phyloP scores from a whole-genome alignment of 1,284 basidiomycete genomes.

The Puccinia horiana region DNA sequence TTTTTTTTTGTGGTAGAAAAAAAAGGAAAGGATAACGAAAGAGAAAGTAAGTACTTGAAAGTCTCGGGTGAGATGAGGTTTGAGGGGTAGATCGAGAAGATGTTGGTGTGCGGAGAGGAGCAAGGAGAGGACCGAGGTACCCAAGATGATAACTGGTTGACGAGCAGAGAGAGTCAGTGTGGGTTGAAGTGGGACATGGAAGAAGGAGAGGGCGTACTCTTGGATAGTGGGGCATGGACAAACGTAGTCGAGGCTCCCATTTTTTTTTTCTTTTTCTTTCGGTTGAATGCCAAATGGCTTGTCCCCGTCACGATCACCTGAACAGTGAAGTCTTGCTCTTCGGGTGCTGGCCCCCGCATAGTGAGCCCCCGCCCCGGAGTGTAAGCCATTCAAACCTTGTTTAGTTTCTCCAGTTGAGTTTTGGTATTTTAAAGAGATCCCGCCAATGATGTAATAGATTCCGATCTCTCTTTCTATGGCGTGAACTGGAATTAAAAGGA shows the following conservation, averaged over 20 bases:
- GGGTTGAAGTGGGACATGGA: background rate
- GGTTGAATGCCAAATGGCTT: too few species aligned
- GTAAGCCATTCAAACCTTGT: too few species aligned
- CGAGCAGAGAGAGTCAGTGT: background rate
- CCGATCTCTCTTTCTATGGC: too few species aligned
- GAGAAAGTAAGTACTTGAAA: conserved; percentile 9
- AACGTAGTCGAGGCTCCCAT: conserved; percentile 30
- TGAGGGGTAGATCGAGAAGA: conserved; percentile 11
- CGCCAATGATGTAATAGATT: too few species aligned
- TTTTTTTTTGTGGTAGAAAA: background rate
- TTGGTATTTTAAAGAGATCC: too few species aligned
- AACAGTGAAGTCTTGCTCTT: too few species aligned
- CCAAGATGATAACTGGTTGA: conserved; percentile 11
- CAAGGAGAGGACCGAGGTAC: conserved; percentile 11
- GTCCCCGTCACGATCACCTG: too few species aligned
- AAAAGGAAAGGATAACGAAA: background rate
- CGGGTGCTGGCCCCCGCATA: too few species aligned
- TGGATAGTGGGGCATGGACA: conserved; percentile 26
- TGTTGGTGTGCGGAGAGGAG: conserved; percentile 37
- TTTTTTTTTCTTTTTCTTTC: background rate
- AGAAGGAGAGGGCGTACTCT: background rate
- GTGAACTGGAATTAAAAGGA: too few species aligned
- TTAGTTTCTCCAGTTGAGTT: too few species aligned
- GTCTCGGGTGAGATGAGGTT: conserved; percentile 23
- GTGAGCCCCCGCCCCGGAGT: too few species aligned